Evolutionary conservation across 2,329 filamentous ascomycete species (phyloP), one percentile per base, ranked within the genome.

Genomic region (Ophiostoma angusticollis): DNA sequence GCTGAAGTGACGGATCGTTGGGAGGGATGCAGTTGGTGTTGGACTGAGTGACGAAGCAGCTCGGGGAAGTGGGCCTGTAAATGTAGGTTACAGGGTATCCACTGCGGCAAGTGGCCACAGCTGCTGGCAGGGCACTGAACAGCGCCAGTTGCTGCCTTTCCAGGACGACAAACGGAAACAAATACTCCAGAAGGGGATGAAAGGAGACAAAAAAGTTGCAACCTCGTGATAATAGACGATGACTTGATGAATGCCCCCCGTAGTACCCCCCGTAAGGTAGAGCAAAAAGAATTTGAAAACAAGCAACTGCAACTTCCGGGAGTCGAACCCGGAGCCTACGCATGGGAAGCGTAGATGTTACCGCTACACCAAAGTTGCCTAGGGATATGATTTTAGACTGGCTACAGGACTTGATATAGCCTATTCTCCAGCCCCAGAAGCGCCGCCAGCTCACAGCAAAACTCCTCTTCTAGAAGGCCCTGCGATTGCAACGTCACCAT

Each of bases 271-370:
- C n/a, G n/a, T n/a, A n/a, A n/a, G n/a, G n/a, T n/a, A n/a, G n/a
- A n/a, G n/a, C 13, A 31, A 34, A 21, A 17, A 37, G 29, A 36
- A 12, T 1, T 24, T 31, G 40, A 36, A 37, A 18, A 39, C 31
- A 42, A 35, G 32, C 35, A 42, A 45, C 38, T 50, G 46, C 48
- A 46, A 45, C 45, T 48, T 43, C 49, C 49, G 49, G 49, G 49
- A 52, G 44, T 52, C 49, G 49, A 52, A 52, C 49, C 49, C 49
- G 49, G 48, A 49, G 47, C 49, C 45, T 47, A 48, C 44, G 48
- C 49, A 50, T 52, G 49, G 49, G 49, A 52, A 52, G 49, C 48
- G 44, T 47, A 47, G 45, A 52, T 52, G 48, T 50, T 52, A 50
- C 49, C 49, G 44, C 46, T 52, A 50, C 48, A 52, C 49, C 48